Evolutionary conservation across 306 rosid species (phyloP), one percentile per base, ranked within the genome.

Genomic region (Medicago arabica): DNA sequence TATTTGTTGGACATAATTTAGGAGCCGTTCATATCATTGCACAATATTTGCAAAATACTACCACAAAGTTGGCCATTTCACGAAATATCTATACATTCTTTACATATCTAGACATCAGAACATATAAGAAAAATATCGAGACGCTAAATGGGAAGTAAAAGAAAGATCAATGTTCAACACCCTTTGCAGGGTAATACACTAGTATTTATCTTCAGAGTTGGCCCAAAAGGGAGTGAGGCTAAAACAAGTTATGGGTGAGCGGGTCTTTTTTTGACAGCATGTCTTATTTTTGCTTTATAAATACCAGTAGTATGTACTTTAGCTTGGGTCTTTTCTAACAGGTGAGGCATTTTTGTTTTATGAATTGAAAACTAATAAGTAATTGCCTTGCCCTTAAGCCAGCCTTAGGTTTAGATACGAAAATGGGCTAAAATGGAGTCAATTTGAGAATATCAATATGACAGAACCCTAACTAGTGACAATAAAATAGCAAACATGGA

Each of bases 121-220:
- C 60, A 72, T 7, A 72, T 7, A 46, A 19, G 19, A 21, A 28
- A 39, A 64, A 34, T 15, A 65, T 67, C 47, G 19, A 38, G 11
- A 65, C 40, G 51, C 36, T 66, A 47, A 8, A 36, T 74, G 60
- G 80, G 62, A 76, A 41, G 78, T 57, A 8, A 41, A 40, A 23
- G 55, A 69, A 69, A 16, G 46, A 40, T 38, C 38, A 69, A 69
- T 36, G 46, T 34, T 71, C 28, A 53, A 78, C 13, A 34, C 4
- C 47, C 17, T 41, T 31, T 60, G n/a, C 19, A 50, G 79, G 71
- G 44, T 49, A 11, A 68, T 23, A 51, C 19, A 57, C 34, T 59
- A 13, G 7, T 51, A 51, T 47, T 15, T 44, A 31, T 44, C 55
- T 63, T 65, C 2, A 40, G 59, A 39, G 55, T 7, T 51, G 57